A percentile compares a stretch with the other conserved stretches of the same genome.
These are phyloP conservation scores for Mitragyna speciosa DNA, from an alignment of 257 asterid genomes.

Conservation along the genomic window DNA sequence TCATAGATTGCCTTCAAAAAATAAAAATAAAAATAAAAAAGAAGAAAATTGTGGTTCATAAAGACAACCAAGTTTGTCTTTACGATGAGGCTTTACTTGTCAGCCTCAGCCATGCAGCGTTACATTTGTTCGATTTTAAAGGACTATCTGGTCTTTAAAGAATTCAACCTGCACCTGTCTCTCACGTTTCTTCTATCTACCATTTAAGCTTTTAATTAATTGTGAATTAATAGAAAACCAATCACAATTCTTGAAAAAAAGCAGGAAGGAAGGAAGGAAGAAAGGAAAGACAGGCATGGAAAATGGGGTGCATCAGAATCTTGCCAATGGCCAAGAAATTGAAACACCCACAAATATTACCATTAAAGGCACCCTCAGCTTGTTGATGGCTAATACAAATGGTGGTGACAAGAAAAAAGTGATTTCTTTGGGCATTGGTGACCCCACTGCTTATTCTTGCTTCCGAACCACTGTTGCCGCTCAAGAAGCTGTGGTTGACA, in stretches of 20 bases:
- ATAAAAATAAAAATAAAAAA: no score
- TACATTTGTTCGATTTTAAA: not conserved
- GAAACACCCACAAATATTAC: constrained; percentile 56
- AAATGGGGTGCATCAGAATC: constrained; percentile 15
- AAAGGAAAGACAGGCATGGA: constrained; percentile 15
- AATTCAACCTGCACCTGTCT: not conserved
- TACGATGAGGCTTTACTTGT: not conserved
- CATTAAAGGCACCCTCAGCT: constrained; percentile 70
- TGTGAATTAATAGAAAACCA: not conserved
- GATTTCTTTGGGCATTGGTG: constrained; percentile 81
- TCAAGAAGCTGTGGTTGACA: constrained; percentile 52
- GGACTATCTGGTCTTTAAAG: not conserved
- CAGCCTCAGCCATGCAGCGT: constrained; percentile 15
- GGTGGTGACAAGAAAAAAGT: constrained; percentile 31
- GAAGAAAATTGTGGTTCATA: not conserved
- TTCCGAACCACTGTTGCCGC: constrained; percentile 53
- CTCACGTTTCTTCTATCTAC: not conserved
- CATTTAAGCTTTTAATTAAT: not conserved
- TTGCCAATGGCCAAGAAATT: constrained; percentile 9
- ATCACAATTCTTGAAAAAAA: not conserved
- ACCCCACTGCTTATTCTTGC: constrained; percentile 77
- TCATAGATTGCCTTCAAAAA: no score
- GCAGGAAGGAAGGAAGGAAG: not conserved
- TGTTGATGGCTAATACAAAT: constrained; percentile 46
- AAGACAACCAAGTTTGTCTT: not conserved